Percentiles rank a stretch among this genome's conserved stretches.
Conservation (phyloP, 768 basidiomycete species). For the Tylopilus cervinicoccineus region DNA sequence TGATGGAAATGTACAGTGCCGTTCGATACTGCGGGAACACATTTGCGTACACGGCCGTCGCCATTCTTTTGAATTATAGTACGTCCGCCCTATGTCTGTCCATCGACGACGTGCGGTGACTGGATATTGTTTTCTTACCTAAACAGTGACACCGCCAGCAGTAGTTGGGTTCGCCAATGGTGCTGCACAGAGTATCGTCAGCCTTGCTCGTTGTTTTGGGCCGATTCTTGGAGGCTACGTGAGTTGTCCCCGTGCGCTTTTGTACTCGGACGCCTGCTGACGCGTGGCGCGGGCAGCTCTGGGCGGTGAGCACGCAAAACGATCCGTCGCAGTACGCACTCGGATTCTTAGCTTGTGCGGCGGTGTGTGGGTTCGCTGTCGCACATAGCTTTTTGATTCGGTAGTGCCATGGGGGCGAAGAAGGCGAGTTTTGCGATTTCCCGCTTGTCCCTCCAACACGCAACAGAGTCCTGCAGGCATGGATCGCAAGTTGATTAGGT, state of each 20-base stretch:
- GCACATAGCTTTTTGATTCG: constrained; percentile 74
- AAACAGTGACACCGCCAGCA: constrained; percentile 81
- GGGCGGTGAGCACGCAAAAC: constrained; percentile 67
- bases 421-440: background rate
- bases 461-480: no score
- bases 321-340: constrained; percentile 69
- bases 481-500: no score
- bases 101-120: background rate
- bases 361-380: constrained; percentile 56
- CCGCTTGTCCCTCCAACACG: no score
- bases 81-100: constrained; percentile 15
- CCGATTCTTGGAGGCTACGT: constrained; percentile 85
- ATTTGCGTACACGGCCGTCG: constrained; percentile 87
- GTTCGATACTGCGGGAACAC: constrained; percentile 84
- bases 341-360: constrained; percentile 68
- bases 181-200: constrained; percentile 92
- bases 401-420: constrained; percentile 52
- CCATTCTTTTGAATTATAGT: constrained; percentile 87
- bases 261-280: background rate
- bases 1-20: constrained; percentile 46
- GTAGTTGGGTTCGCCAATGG: constrained; percentile 93
- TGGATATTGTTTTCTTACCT: background rate
- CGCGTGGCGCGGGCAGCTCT: constrained; percentile 44
- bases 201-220: constrained; percentile 86
- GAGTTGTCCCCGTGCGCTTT: constrained; percentile 1